Base-by-base conservation (phyloP, 129 eudicot genomes). In the Chrysanthemum seticuspe region DNA sequence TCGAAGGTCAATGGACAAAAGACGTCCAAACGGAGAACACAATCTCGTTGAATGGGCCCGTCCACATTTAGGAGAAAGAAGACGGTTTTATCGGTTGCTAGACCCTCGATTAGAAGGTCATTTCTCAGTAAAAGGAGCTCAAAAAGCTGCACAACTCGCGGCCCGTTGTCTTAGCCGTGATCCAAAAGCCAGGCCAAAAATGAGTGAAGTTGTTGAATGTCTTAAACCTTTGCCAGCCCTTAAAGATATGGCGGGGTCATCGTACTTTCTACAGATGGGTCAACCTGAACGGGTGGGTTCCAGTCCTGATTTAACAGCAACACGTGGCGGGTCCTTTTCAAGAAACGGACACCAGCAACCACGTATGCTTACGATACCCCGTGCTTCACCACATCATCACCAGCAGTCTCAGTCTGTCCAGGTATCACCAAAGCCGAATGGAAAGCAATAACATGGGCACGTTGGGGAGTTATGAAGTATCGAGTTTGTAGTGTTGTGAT, bases 301-400 rank as follows among this genome's bases (percentile, higher is more conserved):
- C 18, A 77, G 79, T 56, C 89, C 95, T 0, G 89, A 85, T 62
- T 86, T 86, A 11, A 34, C 73, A n/a, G 79, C 84, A 63, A 52
- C 83, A 6, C 85, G 82, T 13, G 85, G 66, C 1, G 84, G 83
- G 11, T 79, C 96, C 0, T 80, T 82, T 36, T 77, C 87, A 51
- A 87, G 84, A 76, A 89, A 85, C 18, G 95, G 88, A 67, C 93
- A 77, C n/a, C 95, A 78, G 63, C 90, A 65, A 40, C 89, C 87
- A 0, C 83, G 92, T 52, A 90, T 92, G 76, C 86, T 93, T 15
- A 90, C 96, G 10, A 86, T 93, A 62, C 97, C 98, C 13, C 85
- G 83, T 21, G 96, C 97, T 52, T 93, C 98, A 65, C 98, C 98
- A 0, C 83, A 72, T 75, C 92, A 82, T 54, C 84, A 87, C 44